Percentiles rank a stretch among this genome's conserved stretches.
Conservation (phyloP, 345 rosid species). For the Melastoma malabathricum region DNA sequence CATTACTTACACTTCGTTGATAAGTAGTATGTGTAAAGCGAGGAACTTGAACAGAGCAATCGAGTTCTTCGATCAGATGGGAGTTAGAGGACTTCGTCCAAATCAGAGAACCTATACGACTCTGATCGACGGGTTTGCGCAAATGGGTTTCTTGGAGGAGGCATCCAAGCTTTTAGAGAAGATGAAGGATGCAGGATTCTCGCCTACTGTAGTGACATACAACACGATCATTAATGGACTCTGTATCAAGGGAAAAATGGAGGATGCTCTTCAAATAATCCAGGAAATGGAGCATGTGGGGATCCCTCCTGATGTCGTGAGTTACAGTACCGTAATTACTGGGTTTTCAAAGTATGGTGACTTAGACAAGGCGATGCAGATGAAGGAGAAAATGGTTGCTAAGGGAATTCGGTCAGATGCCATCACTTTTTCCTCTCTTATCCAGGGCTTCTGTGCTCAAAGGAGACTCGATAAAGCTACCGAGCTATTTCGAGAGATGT, state of each 20-base stretch:
- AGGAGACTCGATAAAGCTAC: constrained; percentile 62
- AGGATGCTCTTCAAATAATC: constrained; percentile 41
- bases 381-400: constrained; percentile 50
- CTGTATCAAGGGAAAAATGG: constrained; percentile 51
- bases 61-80: constrained; percentile 78
- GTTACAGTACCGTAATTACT: constrained; percentile 64
- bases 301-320: constrained; percentile 57
- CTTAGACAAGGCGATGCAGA: constrained; percentile 45
- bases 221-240: constrained; percentile 70
- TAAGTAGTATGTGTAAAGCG: constrained; percentile 68
- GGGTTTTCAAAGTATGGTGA: constrained; percentile 56
- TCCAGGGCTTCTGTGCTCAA: constrained; percentile 62
- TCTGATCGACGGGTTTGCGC: constrained; percentile 69
- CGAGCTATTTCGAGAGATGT: constrained; percentile 62
- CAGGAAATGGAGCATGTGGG: constrained; percentile 48
- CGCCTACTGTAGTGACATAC: constrained; percentile 71
- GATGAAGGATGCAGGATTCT: constrained; percentile 51
- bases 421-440: constrained; percentile 59
- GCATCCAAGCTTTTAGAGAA: constrained; percentile 45
- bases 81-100: constrained; percentile 55
- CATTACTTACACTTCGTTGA: constrained; percentile 69
- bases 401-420: constrained; percentile 51
- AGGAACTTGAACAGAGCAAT: constrained; percentile 70
- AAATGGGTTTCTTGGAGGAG: constrained; percentile 48
- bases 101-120: constrained; percentile 78